Evolutionary conservation across 73 alveolate species (phyloP), one percentile per base, ranked within the genome.

Genomic region (Stentor coeruleus): DNA sequence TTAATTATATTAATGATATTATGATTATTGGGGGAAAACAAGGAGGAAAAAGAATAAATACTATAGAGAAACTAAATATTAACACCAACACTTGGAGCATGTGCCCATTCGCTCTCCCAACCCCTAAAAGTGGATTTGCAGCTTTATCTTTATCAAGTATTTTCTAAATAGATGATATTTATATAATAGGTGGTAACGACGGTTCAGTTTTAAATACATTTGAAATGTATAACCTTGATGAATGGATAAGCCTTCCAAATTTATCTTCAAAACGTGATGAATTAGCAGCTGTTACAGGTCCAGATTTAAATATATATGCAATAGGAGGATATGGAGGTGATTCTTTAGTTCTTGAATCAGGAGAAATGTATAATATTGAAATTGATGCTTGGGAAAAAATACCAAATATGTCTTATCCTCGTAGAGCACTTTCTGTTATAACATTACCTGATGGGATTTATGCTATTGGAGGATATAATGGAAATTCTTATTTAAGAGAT

Each of bases 381-480:
- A 91, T 88, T 14, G 82, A 85, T 39, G 81, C 81, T 77, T 95
- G 99, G 98, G 97, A 88, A 49, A 86, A 41, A 75, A 74, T 93
- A 11, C 94, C 97, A 33, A 91, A 89, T 36, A 80, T 95, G 91
- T 91, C 91, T 58, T 86, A 83, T 59, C 95, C 96, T 0, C 86
- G 99, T 83, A 89, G 98, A 88, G 99, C 98, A 0, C 86, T 92
- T 11, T 93, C 98, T 41, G 96, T 96, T 0, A 96, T 95, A 3
- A 86, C 97, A 15, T 90, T 95, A 4, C 98, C 99, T 6, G 98
- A 95, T 81, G 98, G 98, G 20, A 93, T 95, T 3, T 95, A 95
- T 90, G 98, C 95, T n/a, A 93, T 95, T 20, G 99, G 99, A 6
- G 99, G 99, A n/a, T 95, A 89, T 76, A 95, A 95, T 90, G 99